Conservation (phyloP, 2,329 filamentous ascomycete species). For the Domatiomyces globalis region DNA sequence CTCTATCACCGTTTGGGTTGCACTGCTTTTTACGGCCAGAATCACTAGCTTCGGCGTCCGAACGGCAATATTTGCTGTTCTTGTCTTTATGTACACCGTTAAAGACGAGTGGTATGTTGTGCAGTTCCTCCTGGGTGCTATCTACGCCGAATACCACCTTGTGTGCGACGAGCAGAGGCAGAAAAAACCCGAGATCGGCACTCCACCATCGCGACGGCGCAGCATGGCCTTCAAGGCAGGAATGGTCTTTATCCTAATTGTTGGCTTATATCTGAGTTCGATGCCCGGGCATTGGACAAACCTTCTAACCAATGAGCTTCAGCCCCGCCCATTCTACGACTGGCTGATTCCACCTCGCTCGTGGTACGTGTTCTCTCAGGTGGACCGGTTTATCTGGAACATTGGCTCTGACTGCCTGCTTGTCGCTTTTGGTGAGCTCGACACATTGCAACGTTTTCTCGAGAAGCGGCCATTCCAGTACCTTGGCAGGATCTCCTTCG, state of each 20-base stretch:
- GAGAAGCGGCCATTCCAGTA: constrained; percentile 47
- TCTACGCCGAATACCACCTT: not conserved
- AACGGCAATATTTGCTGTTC: not conserved
- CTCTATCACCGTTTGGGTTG: constrained; percentile 18
- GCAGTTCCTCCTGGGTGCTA: not conserved
- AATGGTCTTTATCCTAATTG: not conserved
- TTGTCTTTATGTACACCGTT: not conserved
- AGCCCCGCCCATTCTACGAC: not conserved
- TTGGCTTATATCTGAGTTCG: not conserved
- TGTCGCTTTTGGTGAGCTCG: not conserved
- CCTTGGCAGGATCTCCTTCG: constrained; percentile 48
- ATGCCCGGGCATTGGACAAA: not conserved
- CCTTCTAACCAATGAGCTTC: not conserved
- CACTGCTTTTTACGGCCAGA: not conserved
- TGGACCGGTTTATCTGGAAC: not conserved
- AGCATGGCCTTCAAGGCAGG: not conserved
- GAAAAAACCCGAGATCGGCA: not conserved
- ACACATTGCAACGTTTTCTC: constrained; percentile 29
- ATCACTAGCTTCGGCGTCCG: not conserved
- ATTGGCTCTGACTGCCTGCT: not conserved
- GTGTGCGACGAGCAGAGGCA: not conserved
- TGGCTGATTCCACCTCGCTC: not conserved
- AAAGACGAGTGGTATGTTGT: not conserved
- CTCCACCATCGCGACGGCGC: not conserved
- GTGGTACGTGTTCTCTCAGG: not conserved